Percentiles rank a stretch among this genome's conserved stretches.
These are phyloP conservation scores for Diaporthe sp. DNA, from an alignment of 2,329 filamentous ascomycete genomes.

Conservation along the genomic window DNA sequence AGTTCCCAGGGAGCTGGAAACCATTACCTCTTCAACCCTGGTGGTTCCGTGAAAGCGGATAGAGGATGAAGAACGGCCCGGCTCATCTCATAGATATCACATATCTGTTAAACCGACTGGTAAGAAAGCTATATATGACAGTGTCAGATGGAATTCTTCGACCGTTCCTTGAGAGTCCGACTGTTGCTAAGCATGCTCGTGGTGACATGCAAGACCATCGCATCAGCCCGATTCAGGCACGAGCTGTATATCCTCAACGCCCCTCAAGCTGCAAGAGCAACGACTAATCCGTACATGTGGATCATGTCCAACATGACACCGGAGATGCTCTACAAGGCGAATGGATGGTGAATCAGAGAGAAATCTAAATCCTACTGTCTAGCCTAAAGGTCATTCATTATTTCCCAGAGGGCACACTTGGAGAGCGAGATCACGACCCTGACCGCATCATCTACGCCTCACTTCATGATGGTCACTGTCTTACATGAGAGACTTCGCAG, in stretches of 20 bases:
- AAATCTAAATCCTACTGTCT: not conserved
- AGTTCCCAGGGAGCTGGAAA: too few species aligned
- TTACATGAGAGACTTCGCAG: not conserved
- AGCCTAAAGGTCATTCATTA: not conserved
- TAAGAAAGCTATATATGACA: not conserved
- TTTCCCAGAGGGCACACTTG: not conserved
- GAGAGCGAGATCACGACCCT: not conserved
- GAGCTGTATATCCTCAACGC: too few species aligned
- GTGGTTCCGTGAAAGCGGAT: not conserved
- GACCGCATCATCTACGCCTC: not conserved
- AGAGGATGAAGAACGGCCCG: not conserved
- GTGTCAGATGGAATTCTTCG: too few species aligned
- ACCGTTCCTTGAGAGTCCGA: not conserved
- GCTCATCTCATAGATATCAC: not conserved
- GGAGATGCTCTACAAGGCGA: too few species aligned
- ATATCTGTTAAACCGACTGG: not conserved
- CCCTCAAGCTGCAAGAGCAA: not conserved
- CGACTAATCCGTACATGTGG: too few species aligned
- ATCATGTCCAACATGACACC: too few species aligned
- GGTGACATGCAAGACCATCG: too few species aligned
- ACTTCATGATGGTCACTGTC: not conserved
- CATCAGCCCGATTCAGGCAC: too few species aligned
- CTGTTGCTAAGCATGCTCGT: too few species aligned
- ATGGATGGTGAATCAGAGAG: not conserved
- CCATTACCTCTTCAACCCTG: not conserved